Base-by-base conservation (phyloP, 2,329 filamentous ascomycete species). In the Hortaea werneckii region DNA sequence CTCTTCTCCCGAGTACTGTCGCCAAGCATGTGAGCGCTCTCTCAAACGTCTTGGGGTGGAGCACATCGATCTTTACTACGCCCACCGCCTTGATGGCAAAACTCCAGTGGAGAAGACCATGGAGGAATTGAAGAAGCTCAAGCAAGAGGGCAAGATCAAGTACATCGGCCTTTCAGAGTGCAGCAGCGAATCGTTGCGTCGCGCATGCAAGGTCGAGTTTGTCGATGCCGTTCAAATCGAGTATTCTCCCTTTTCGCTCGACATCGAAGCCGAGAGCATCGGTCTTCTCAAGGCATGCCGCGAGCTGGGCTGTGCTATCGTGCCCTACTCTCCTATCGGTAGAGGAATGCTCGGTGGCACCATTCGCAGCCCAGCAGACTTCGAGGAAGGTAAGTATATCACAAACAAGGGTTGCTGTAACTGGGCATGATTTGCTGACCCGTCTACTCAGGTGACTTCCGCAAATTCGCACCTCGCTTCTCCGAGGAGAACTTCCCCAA, bases 301-400 rank as follows among this genome's bases (percentile, higher is more conserved):
- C n/a, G 76, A 81, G 55, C 71, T 83, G 2, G 78, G 77, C 1
- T 65, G 79, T 2, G 65, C 75, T 0, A 64, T 78, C 5, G 69
- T 83, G 2, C 72, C 76, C 1, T 81, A 79, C 62, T 73, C 71
- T 11, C 79, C 79, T 1, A 69, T 83, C 2, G 78, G 39, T 29
- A 70, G 78, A 1, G 79, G 79, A 7, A 61, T 82, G 48, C 56
- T 83, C 26, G 73, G 75, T 0, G 77, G 77, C 3, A 58, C 61
- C 5, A 70, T 75, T 57, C 66, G 66, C 37, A 68, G 65, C 3
- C 58, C 55, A 0, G 65, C 65, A 11, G 75, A 78, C 53, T 66
- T 79, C 41, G 67, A 67, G 5, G 65, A 67, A 6, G 62, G 58
- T 2, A 76, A 80, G 54, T 68, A 73, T 10, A 41, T 4, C 5